Percentiles rank a stretch among this genome's conserved stretches.
Conservation (phyloP, 2,329 filamentous ascomycete genomes). For the Didymosphaeria variabile region DNA sequence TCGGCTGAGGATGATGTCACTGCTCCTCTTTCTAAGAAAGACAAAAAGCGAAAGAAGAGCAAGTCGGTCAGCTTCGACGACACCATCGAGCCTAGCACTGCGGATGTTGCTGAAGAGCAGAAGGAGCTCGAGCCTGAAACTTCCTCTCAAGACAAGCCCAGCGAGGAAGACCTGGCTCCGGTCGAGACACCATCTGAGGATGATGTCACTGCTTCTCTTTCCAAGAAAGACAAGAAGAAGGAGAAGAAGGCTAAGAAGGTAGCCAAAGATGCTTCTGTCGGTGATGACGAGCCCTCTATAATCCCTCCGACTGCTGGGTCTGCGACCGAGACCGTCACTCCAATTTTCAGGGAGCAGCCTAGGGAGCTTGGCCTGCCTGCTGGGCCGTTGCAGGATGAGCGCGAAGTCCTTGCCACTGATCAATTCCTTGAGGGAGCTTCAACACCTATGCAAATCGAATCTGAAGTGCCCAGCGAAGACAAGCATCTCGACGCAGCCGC, state of each 20-base stretch:
- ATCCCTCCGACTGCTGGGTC: neutral
- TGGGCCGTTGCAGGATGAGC: neutral
- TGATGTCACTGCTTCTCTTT: conserved; percentile 12
- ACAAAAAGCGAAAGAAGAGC: conserved; percentile 30
- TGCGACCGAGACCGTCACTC: neutral
- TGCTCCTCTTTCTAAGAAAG: conserved; percentile 29
- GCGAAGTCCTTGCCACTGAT: neutral
- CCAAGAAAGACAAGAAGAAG: conserved; percentile 35
- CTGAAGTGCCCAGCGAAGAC: neutral
- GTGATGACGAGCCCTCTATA: neutral
- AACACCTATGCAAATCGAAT: neutral
- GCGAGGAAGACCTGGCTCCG: neutral
- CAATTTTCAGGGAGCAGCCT: neutral
- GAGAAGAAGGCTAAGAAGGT: conserved; percentile 35
- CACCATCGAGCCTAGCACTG: neutral
- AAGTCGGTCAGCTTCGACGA: conserved; percentile 24
- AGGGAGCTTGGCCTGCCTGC: neutral
- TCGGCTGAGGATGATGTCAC: neutral
- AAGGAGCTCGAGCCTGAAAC: neutral
- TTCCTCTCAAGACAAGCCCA: neutral
- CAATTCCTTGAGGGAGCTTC: neutral
- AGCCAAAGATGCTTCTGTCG: conserved; percentile 24
- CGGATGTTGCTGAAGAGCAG: neutral
- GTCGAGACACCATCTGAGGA: neutral
- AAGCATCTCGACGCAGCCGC: neutral